Evolutionary conservation across 2,329 filamentous ascomycete genomes (phyloP).

Genomic region (Beauveria scarabaeidicola): DNA sequence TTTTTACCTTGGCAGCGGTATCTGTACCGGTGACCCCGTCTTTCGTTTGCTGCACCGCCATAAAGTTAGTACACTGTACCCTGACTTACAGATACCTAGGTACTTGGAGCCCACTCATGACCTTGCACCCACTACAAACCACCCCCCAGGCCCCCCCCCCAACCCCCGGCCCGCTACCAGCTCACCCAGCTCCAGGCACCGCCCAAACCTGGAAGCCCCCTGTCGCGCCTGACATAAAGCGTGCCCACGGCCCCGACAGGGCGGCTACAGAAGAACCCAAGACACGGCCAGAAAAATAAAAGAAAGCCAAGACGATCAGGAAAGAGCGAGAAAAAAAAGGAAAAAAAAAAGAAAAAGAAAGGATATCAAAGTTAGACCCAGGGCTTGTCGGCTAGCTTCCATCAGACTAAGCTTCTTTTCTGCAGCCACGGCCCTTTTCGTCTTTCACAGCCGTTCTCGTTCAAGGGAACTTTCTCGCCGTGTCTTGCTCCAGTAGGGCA

Average conservation of each 20-base stretch:
- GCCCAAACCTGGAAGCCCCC: not conserved
- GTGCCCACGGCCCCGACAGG: not conserved
- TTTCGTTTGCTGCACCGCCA: not conserved
- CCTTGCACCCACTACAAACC: not conserved
- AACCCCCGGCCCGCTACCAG: not conserved
- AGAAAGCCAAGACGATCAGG: not conserved
- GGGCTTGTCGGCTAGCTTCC: not conserved
- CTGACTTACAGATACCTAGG: not conserved
- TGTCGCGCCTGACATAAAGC: constrained; percentile 10
- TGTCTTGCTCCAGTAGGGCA: not conserved
- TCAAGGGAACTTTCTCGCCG: not conserved
- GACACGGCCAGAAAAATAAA: not conserved
- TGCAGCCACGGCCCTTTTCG: not conserved
- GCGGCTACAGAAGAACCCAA: not conserved
- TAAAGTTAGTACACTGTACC: constrained; percentile 1
- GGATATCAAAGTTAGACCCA: not conserved
- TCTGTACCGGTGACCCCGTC: not conserved
- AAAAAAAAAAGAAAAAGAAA: not conserved
- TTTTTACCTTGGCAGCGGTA: not conserved
- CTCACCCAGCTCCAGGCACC: not conserved
- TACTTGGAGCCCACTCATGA: not conserved
- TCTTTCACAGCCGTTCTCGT: not conserved
- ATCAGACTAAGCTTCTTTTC: not conserved
- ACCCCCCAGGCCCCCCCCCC: not conserved
- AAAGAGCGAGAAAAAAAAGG: not conserved